A percentile compares a stretch with the other conserved stretches of the same genome.
Evolutionary conservation across 1,284 basidiomycete genomes (phyloP).

Genomic region (Puccinia novopanici): DNA sequence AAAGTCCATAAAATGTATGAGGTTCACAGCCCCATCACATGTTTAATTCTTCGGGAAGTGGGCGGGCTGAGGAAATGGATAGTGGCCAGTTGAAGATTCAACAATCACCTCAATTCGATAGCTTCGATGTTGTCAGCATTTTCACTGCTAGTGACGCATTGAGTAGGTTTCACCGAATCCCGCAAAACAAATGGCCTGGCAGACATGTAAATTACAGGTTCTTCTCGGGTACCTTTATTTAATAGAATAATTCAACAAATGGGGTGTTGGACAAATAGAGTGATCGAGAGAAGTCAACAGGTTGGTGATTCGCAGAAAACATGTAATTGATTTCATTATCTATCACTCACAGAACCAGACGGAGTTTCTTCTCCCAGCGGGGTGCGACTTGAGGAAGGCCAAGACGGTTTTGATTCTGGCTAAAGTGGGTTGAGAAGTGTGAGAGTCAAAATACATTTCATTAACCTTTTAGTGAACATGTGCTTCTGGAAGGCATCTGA

Average conservation of each 20-base stretch:
- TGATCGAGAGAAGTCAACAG: too few species aligned
- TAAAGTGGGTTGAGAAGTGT: conserved; percentile 63
- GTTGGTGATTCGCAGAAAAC: too few species aligned
- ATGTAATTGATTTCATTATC: conserved; percentile 38
- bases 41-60: too few species aligned
- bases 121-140: conserved; percentile 92
- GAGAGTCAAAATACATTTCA: conserved; percentile 82
- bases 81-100: not conserved
- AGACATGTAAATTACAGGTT: conserved; percentile 87
- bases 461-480: too few species aligned
- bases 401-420: too few species aligned
- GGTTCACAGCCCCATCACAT: not conserved
- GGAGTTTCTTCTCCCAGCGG: conserved; percentile 70
- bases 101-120: conserved; percentile 72
- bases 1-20: not conserved
- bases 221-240: too few species aligned
- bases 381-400: too few species aligned
- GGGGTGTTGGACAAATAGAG: too few species aligned
- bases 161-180: conserved; percentile 80
- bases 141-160: conserved; percentile 80
- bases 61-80: not conserved
- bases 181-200: conserved; percentile 93
- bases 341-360: conserved; percentile 58
- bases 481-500: conserved; percentile 70
- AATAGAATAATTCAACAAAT: too few species aligned